Evolutionary conservation across 164 flowering plant species (phyloP).

Genomic region (Tinospora cordifolia): DNA sequence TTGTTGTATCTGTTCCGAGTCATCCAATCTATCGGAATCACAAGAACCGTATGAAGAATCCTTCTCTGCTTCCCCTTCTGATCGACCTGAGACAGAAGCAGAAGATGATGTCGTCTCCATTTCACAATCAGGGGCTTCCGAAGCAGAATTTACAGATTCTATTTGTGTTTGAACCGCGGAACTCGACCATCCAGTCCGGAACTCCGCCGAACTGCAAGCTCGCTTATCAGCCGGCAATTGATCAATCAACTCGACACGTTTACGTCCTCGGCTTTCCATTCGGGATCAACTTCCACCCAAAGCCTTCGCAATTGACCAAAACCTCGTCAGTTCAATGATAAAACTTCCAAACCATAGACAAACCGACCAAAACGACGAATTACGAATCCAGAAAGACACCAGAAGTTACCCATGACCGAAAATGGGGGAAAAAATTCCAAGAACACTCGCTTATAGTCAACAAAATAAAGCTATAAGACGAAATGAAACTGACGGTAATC

Average conservation of each 20-base stretch:
- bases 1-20: conserved; percentile 21
- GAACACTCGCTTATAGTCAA: too few relatives aligned
- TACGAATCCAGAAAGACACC: not conserved
- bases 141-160: conserved; percentile 20
- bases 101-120: conserved; percentile 43
- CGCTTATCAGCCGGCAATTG: conserved; percentile 69
- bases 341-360: too few relatives aligned
- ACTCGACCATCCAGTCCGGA: conserved; percentile 49
- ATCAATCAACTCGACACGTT: too few relatives aligned
- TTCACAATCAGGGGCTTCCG: conserved; percentile 18
- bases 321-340: too few relatives aligned
- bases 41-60: conserved; percentile 44
- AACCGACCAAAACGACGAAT: too few relatives aligned
- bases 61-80: conserved; percentile 40
- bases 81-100: conserved; percentile 46
- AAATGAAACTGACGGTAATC: too few relatives aligned
- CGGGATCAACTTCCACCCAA: too few relatives aligned
- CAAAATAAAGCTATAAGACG: too few relatives aligned
- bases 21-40: conserved; percentile 54
- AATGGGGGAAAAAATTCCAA: not conserved
- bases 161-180: conserved; percentile 31
- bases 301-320: too few relatives aligned
- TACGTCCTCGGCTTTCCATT: too few relatives aligned
- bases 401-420: not conserved
- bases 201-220: conserved; percentile 62